Percentiles rank a stretch among this genome's conserved stretches.
Evolutionary conservation across 495 filamentous ascomycete genomes (phyloP).

Genomic region (Penicillium silybi): DNA sequence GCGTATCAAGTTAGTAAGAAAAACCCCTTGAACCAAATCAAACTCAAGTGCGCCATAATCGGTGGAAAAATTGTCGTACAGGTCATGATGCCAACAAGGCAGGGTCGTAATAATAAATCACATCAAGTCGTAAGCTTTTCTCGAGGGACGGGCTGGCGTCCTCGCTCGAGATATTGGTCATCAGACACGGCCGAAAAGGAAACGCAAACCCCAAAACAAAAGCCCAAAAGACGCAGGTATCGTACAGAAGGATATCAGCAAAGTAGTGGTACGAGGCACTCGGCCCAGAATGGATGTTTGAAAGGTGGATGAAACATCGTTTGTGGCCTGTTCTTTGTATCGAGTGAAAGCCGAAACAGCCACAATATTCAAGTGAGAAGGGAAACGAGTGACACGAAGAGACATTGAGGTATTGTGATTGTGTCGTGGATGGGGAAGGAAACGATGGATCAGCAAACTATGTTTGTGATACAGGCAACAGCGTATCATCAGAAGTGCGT

Average conservation of each 20-base stretch:
- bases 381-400: not conserved
- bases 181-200: constrained; percentile 2
- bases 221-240: constrained; percentile 4
- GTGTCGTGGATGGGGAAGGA: not conserved
- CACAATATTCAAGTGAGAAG: not conserved
- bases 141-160: not conserved
- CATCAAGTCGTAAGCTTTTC: constrained; percentile 5
- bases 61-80: not conserved
- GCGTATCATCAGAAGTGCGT: not conserved
- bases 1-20: not conserved
- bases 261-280: not conserved
- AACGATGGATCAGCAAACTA: not conserved
- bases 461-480: not conserved
- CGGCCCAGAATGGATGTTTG: not conserved
- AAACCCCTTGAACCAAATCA: not conserved
- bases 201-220: constrained; percentile 1
- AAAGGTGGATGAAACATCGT: constrained; percentile 16
- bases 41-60: not conserved
- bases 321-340: constrained; percentile 15
- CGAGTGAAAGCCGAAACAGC: constrained; percentile 8
- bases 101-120: not conserved
- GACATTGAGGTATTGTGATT: not conserved
- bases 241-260: constrained; percentile 9
- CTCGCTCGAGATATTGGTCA: constrained; percentile 6
- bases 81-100: constrained; percentile 5